A percentile compares a stretch with the other conserved stretches of the same genome.
Conservation (phyloP, 1,139 yeast species). For the Debaryomycetaceae sp. region DNA sequence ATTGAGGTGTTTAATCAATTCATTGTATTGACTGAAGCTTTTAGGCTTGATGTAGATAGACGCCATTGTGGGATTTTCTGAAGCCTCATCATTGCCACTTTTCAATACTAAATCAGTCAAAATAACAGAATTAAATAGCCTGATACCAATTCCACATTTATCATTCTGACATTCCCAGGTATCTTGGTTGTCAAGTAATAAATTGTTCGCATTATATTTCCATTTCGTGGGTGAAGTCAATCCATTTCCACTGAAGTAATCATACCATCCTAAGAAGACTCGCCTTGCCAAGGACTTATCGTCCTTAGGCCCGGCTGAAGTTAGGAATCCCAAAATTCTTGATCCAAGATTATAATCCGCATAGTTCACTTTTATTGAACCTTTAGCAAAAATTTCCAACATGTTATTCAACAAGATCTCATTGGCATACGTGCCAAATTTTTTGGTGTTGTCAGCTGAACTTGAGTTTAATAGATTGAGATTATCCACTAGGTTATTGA, state of each 20-base stretch:
- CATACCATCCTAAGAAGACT: slow-evolving; percentile 41
- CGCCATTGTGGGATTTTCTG: slow-evolving; percentile 10
- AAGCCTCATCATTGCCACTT: slow-evolving; percentile 6
- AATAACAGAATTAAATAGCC: slow-evolving; percentile 30
- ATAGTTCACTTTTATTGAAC: slow-evolving; percentile 37
- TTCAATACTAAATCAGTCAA: slow-evolving; percentile 35
- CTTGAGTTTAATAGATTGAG: slow-evolving; percentile 9
- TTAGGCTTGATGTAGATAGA: slow-evolving; percentile 33
- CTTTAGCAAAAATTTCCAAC: slow-evolving; percentile 32
- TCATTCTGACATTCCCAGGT: slow-evolving; percentile 32
- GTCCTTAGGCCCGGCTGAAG: slow-evolving; percentile 16
- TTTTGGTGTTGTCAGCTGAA: slow-evolving; percentile 1
- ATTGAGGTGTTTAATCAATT: slow-evolving; percentile 16
- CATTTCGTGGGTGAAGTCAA: slow-evolving; percentile 21
- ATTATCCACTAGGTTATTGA: slow-evolving; percentile 28
- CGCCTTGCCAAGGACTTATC: slow-evolving; percentile 19
- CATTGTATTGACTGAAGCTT: slow-evolving; percentile 12
- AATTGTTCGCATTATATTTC: slow-evolving; percentile 40
- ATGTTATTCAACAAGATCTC: slow-evolving; percentile 21
- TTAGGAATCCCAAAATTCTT: slow-evolving; percentile 40
- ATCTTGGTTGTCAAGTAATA: slow-evolving; percentile 31
- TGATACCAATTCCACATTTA: slow-evolving; percentile 33
- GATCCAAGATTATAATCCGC: slow-evolving; percentile 42
- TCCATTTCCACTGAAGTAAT: slow-evolving; percentile 23
- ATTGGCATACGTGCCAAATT: slow-evolving; percentile 11